Percentiles rank a stretch among this genome's conserved stretches.
Evolutionary conservation across 495 filamentous ascomycete species (phyloP).

Genomic region (Podospora sp.): DNA sequence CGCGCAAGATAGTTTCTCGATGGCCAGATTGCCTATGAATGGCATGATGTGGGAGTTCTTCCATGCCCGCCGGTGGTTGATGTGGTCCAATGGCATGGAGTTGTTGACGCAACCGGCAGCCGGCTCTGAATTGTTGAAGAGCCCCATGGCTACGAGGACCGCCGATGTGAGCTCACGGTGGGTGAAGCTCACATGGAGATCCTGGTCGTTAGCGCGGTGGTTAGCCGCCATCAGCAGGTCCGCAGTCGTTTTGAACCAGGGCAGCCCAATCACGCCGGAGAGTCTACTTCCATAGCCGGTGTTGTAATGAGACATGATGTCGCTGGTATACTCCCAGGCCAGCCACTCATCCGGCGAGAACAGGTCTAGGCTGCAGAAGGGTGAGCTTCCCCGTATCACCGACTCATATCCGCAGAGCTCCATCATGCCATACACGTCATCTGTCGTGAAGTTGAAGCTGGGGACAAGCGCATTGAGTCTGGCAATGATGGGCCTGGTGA

Average conservation of each 20-base stretch:
- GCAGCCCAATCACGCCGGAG: constrained; percentile 48
- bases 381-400: constrained; percentile 49
- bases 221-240: constrained; percentile 35
- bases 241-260: constrained; percentile 51
- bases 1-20: constrained; percentile 46
- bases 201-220: constrained; percentile 34
- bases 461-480: constrained; percentile 46
- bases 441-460: constrained; percentile 49
- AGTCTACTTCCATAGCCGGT: constrained; percentile 48
- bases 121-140: constrained; percentile 54
- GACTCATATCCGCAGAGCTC: constrained; percentile 55
- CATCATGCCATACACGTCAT: constrained; percentile 54
- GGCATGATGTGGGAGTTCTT: constrained; percentile 48
- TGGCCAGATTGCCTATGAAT: constrained; percentile 48
- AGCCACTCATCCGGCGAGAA: constrained; percentile 55
- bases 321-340: constrained; percentile 51
- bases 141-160: constrained; percentile 51
- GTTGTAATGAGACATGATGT: constrained; percentile 54
- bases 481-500: constrained; percentile 47
- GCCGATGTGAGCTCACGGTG: constrained; percentile 54
- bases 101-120: constrained; percentile 43
- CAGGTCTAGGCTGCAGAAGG: constrained; percentile 48
- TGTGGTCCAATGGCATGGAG: constrained; percentile 51
- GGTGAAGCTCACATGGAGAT: constrained; percentile 53
- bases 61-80: constrained; percentile 52